A percentile compares a stretch with the other conserved stretches of the same genome.
Conservation (phyloP, 1,139 yeast genomes). For the Sugiyamaella pinicola region DNA sequence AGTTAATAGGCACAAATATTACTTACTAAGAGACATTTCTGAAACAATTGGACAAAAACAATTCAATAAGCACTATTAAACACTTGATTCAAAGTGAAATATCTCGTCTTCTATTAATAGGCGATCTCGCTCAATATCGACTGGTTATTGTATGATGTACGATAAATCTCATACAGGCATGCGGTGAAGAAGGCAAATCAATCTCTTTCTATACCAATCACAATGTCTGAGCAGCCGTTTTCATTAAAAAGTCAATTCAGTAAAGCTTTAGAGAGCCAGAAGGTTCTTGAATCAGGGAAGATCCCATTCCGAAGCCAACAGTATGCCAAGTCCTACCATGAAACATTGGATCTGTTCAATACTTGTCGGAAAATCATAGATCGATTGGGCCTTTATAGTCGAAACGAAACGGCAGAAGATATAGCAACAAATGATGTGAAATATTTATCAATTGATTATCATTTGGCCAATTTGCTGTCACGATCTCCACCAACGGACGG, state of each 20-base stretch:
- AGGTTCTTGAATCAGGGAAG: conserved; percentile 11
- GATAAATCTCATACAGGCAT: too few species aligned
- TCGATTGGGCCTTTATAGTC: conserved; percentile 54
- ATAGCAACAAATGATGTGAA: conserved; percentile 56
- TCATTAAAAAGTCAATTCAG: conserved; percentile 6
- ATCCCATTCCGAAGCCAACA: neutral
- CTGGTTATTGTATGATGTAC: neutral
- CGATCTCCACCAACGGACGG: conserved; percentile 24
- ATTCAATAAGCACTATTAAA: too few species aligned
- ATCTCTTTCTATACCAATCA: too few species aligned
- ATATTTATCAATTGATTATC: conserved; percentile 54
- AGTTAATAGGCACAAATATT: too few species aligned
- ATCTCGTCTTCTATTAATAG: too few species aligned
- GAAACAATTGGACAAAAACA: too few species aligned
- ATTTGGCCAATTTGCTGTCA: conserved; percentile 47
- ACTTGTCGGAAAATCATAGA: conserved; percentile 33
- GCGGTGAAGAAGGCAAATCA: too few species aligned
- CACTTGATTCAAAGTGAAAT: too few species aligned
- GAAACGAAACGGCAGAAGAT: conserved; percentile 61
- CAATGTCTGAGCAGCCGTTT: conserved; percentile 13
- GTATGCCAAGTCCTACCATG: conserved; percentile 6
- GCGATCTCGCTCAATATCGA: neutral
- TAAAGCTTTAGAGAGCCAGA: conserved; percentile 4
- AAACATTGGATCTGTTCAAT: conserved; percentile 8
- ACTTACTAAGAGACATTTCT: conserved; percentile 14